Evolutionary conservation across 2,329 filamentous ascomycete genomes (phyloP).

Genomic region (Colletotrichum liaoningense): DNA sequence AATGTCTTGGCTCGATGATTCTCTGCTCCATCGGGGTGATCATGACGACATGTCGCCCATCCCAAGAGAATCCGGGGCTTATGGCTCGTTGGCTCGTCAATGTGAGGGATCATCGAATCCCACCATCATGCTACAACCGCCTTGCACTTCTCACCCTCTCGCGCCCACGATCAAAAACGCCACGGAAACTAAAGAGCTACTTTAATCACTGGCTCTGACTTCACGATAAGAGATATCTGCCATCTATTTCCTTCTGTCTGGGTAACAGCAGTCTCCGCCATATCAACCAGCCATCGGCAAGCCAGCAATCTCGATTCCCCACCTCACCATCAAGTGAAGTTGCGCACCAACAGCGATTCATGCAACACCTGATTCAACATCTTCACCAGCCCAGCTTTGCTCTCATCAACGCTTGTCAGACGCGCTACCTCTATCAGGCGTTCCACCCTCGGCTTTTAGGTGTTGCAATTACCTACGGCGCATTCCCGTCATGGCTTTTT

Average conservation of each 20-base stretch:
- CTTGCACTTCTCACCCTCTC: too few relatives aligned
- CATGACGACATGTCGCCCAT: slow-evolving; percentile 10
- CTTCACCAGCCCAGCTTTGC: background rate
- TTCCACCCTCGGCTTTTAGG: background rate
- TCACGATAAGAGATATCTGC: background rate
- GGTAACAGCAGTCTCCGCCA: background rate
- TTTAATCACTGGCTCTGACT: background rate
- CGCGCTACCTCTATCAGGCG: background rate
- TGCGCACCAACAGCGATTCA: background rate
- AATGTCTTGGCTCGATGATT: slow-evolving; percentile 7
- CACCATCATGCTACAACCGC: background rate
- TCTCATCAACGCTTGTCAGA: background rate
- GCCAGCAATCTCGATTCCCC: background rate
- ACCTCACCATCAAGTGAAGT: background rate
- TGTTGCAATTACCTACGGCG: slow-evolving; percentile 12
- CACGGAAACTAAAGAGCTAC: background rate
- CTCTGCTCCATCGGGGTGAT: slow-evolving; percentile 2
- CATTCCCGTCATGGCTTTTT: background rate
- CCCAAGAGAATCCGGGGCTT: background rate
- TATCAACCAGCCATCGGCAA: background rate
- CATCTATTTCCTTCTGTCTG: background rate
- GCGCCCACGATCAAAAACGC: background rate
- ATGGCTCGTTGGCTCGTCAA: background rate
- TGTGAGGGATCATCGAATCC: background rate
- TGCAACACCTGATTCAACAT: background rate